A percentile compares a stretch with the other conserved stretches of the same genome.
These are phyloP conservation scores for Oryza glaberrima DNA, from an alignment of 176 grass and related monocot species.

Conservation along the genomic window DNA sequence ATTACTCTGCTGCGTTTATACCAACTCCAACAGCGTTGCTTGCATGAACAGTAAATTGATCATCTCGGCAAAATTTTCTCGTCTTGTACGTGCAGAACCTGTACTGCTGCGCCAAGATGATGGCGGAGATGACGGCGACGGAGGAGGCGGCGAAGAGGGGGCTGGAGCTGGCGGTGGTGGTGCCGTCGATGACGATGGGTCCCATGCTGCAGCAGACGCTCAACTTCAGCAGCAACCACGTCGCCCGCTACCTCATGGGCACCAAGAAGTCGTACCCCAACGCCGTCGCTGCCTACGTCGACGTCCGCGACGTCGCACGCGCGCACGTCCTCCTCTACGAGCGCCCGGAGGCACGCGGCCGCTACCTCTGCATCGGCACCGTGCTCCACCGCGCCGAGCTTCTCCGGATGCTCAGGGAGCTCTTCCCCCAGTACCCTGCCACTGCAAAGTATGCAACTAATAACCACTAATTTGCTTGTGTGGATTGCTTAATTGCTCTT, in stretches of 20 bases:
- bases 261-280: slow-evolving; percentile 39
- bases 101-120: slow-evolving; percentile 62
- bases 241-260: slow-evolving; percentile 49
- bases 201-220: slow-evolving; percentile 49
- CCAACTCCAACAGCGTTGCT: background rate
- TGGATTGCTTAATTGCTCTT: background rate
- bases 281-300: slow-evolving; percentile 56
- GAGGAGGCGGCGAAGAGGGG: slow-evolving; percentile 39
- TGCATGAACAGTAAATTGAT: background rate
- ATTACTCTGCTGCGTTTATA: background rate
- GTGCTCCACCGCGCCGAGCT: slow-evolving; percentile 37
- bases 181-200: slow-evolving; percentile 37
- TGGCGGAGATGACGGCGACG: slow-evolving; percentile 48
- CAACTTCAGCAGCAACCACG: slow-evolving; percentile 48
- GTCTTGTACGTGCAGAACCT: slow-evolving; percentile 32
- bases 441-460: slow-evolving; percentile 23
- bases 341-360: slow-evolving; percentile 10
- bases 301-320: slow-evolving; percentile 50
- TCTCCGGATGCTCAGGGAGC: slow-evolving; percentile 22
- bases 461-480: background rate
- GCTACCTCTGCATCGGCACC: slow-evolving; percentile 53
- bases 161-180: slow-evolving; percentile 48
- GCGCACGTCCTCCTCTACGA: slow-evolving; percentile 54
- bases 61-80: background rate
- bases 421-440: slow-evolving; percentile 48